Percentiles rank a stretch among this genome's conserved stretches.
Evolutionary conservation across 2,329 filamentous ascomycete genomes (phyloP).

Genomic region (Trichoderma sp.): DNA sequence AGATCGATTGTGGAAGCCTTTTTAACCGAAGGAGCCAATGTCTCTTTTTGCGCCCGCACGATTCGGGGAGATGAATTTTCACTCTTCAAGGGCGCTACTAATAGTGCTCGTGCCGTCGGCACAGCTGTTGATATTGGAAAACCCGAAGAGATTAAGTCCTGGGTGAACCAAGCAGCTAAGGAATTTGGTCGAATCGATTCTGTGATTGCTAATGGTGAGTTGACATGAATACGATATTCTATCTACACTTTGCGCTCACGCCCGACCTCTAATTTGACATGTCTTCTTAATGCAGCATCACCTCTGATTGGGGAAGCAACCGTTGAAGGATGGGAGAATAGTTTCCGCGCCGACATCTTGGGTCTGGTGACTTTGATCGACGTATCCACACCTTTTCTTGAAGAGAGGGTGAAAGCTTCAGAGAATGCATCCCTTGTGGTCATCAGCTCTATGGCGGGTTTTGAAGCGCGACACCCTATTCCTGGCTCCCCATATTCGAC

Average conservation of each 20-base stretch:
- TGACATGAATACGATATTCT: background rate
- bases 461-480: slow-evolving; percentile 19
- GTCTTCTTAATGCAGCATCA: slow-evolving; percentile 16
- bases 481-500: slow-evolving; percentile 24
- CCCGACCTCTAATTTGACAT: background rate
- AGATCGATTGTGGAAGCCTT: slow-evolving; percentile 24
- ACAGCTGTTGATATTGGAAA: slow-evolving; percentile 25
- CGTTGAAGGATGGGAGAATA: slow-evolving; percentile 25
- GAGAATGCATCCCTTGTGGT: slow-evolving; percentile 27
- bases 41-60: slow-evolving; percentile 27
- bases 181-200: slow-evolving; percentile 26
- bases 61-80: slow-evolving; percentile 25
- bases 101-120: slow-evolving; percentile 23
- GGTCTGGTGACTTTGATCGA: slow-evolving; percentile 27
- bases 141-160: slow-evolving; percentile 19
- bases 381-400: slow-evolving; percentile 22
- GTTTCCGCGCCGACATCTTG: slow-evolving; percentile 27
- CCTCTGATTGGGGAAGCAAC: slow-evolving; percentile 17
- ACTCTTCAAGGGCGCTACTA: slow-evolving; percentile 10
- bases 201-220: slow-evolving; percentile 26
- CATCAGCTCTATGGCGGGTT: slow-evolving; percentile 28
- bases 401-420: slow-evolving; percentile 13
- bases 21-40: slow-evolving; percentile 28
- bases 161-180: slow-evolving; percentile 22
- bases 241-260: too few species aligned